These are phyloP conservation scores for Manihot esculenta DNA, from an alignment of 441 rosid genomes.

Conservation along the genomic window DNA sequence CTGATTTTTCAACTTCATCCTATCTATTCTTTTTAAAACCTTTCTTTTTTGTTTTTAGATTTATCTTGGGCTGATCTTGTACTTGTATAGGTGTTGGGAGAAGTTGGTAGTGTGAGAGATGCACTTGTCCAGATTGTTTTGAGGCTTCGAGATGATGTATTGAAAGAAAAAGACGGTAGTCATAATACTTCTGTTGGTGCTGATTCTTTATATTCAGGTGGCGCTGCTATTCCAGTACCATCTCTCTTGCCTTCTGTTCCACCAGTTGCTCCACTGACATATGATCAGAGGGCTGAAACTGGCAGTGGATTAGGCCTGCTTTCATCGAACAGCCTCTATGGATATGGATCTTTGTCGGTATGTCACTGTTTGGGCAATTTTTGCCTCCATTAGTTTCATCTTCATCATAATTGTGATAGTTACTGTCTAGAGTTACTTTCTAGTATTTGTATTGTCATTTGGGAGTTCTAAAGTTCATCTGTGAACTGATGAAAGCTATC, in stretches of 20 bases:
- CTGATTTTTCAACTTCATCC: constrained; percentile 10
- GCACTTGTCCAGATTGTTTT: constrained; percentile 87
- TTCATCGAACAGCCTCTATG: constrained; percentile 66
- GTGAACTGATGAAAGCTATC: not conserved
- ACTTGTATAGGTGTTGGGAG: constrained; percentile 63
- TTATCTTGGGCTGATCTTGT: constrained; percentile 14
- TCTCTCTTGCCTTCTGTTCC: constrained; percentile 73
- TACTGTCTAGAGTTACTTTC: not conserved
- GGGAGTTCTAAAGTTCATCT: not conserved
- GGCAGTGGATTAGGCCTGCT: constrained; percentile 60
- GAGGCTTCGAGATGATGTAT: constrained; percentile 86
- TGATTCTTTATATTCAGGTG: constrained; percentile 56
- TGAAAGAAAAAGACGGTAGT: constrained; percentile 62
- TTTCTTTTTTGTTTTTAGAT: not conserved
- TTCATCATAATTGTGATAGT: not conserved
- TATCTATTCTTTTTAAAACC: not conserved
- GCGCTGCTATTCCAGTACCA: constrained; percentile 52
- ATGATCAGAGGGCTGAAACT: constrained; percentile 72
- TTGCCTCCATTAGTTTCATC: constrained; percentile 9
- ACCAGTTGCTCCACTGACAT: constrained; percentile 60
- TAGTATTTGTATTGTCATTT: not conserved
- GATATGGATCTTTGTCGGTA: constrained; percentile 81
- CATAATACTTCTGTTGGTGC: constrained; percentile 49
- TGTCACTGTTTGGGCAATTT: constrained; percentile 19
- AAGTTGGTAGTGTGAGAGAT: constrained; percentile 72